Base-by-base conservation (phyloP, 148 eudicot species). In the Rhododendron molle region DNA sequence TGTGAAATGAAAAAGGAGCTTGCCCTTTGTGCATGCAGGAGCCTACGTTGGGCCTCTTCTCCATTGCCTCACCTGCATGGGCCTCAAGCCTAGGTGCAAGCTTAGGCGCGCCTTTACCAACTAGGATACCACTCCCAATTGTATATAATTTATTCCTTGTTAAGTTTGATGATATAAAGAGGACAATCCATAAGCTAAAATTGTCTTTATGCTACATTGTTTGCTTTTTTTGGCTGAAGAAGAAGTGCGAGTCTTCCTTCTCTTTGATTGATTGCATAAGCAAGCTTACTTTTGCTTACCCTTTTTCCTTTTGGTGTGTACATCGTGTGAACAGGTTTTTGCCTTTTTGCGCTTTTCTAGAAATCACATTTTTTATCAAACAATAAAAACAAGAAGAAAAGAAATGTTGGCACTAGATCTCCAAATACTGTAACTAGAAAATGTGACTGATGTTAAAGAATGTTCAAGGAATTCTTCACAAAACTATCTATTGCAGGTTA, bases 401-500 rank as follows among this genome's bases (percentile, higher is more conserved):
- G 9, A 65, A n/a, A 26, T 21, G 32, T 23, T n/a, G 8, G 71
- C 71, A 2, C n/a, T 26, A 65, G 30, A 65, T 65, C 12, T 23
- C 30, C 30, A n/a, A 65, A 26, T 12, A 8, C 71, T 62, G 71
- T 6, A n/a, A 62, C 12, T 62, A 28, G 30, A 62, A 62, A 62
- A 7, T 43, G 46, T 7, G 8, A 82, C 7, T 52, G 26, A 83
- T 12, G 52, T 16, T 13, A 36, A 71, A 71, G 36, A 28, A 28
- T 44, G 78, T 65, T 32, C 78, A 89, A 23, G 32, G 50, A 81
- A 50, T 80, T n/a, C 3, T 84, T 84, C 60, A 83, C 49, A 73
- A 28, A 62, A 50, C 28, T 84, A 65, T 76, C 23, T 26, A 30
- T 84, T 85, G 90, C 88, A 90, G 93, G 88, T 80, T 91, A 91